Evolutionary conservation across 2,329 filamentous ascomycete species (phyloP).

Genomic region (Penicillium frequentans): DNA sequence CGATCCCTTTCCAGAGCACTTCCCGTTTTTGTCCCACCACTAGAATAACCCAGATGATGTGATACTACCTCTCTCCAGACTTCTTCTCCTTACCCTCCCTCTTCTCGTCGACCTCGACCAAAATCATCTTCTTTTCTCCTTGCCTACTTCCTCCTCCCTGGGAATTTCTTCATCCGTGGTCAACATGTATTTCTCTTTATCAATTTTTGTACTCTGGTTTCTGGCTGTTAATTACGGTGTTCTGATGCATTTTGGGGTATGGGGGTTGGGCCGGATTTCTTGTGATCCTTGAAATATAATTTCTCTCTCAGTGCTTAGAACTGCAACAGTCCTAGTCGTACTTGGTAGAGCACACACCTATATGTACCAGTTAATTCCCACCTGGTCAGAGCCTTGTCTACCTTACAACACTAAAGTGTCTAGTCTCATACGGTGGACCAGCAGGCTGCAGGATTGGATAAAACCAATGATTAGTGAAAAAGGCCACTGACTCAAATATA

Average conservation of each 20-base stretch:
- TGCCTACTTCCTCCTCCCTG: background rate
- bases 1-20: slow-evolving; percentile 15
- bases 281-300: slow-evolving; percentile 17
- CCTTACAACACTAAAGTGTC: too few relatives aligned
- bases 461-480: too few relatives aligned
- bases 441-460: too few relatives aligned
- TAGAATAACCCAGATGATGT: background rate
- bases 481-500: background rate
- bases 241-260: slow-evolving; percentile 34
- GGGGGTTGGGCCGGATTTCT: slow-evolving; percentile 32
- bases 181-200: slow-evolving; percentile 12
- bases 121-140: background rate
- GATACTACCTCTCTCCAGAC: slow-evolving; percentile 1
- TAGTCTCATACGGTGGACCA: too few relatives aligned
- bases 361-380: too few relatives aligned
- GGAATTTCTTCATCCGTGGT: slow-evolving; percentile 1
- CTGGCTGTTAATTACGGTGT: slow-evolving; percentile 26
- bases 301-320: slow-evolving; percentile 1
- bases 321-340: too few relatives aligned
- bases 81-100: slow-evolving; percentile 13
- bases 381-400: too few relatives aligned
- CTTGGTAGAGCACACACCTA: too few relatives aligned
- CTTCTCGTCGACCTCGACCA: background rate
- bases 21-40: slow-evolving; percentile 11
- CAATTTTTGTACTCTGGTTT: slow-evolving; percentile 7